Evolutionary conservation across 345 rosid genomes (phyloP), one percentile per base, ranked within the genome.

Genomic region (Syzygium aromaticum): DNA sequence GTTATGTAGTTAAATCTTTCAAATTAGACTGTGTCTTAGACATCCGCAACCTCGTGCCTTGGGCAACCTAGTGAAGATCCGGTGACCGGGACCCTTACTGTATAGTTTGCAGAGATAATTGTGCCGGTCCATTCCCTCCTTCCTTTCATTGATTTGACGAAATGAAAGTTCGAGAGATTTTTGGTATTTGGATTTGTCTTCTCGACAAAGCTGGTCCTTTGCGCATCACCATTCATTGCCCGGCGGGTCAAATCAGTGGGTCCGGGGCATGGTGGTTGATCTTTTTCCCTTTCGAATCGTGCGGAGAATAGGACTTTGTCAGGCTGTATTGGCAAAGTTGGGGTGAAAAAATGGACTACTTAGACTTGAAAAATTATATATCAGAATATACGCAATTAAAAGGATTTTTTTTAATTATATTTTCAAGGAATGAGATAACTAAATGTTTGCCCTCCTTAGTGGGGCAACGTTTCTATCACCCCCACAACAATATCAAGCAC

Each of bases 1-100:
- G 7, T 57, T 15, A 1, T 61, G 38, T 61, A 19, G 7, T n/a
- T 17, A 61, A 61, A n/a, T 0, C 19, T n/a, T 6, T 52, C 40
- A 7, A 64, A 11, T 64, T 14, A 7, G 0, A 15, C 30, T 15
- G 11, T 3, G 16, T 30, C 1, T n/a, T 14, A 28, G 77, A 63
- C 1, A 63, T 7, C 40, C 0, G 7, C 2, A 63, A 2, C 0
- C 40, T 28, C 21, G 16, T 14, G 38, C 7, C 2, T 7, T n/a
- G n/a, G 77, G 21, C 6, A 64, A 64, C 11, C 3, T 0, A 30
- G 0, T 16, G 43, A 30, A 0, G 77, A 15, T 3, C 8, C 0
- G 11, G 9, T 64, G 19, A 30, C 1, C 5, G 0, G 19, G 46
- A 67, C 12, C 46, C 23, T 67, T 33, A 30, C 2, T 11, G 2